Base-by-base conservation (phyloP, 352 stramenopile species). In the Phytophthora brassicae region DNA sequence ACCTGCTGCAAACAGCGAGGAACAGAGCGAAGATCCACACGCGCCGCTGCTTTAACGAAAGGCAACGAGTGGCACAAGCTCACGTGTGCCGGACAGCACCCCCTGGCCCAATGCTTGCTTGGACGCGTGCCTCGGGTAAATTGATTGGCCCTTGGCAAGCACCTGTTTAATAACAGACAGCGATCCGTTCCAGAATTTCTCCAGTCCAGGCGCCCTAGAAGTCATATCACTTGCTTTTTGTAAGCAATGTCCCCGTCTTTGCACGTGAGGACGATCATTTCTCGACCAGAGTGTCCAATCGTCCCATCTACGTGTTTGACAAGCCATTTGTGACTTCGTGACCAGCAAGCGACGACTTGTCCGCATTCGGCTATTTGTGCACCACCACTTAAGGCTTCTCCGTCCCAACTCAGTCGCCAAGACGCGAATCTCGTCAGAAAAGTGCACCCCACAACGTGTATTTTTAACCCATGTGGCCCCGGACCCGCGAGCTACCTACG, bases 401-500 rank as follows among this genome's bases (percentile, higher is more conserved):
- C 58, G 31, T 53, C 47, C 41, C 29, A 26, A 31, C 39, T 12
- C n/a, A n/a, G 26, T 11, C 8, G 16, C 19, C n/a, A n/a, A n/a
- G n/a, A n/a, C n/a, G 41, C 28, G 39, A 49, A 47, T 50, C 51
- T 42, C 51, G 23, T 16, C 38, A 39, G 50, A 57, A 45, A 48
- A 20, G 49, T 23, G 50, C 36, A 14, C 5, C 24, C 16, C 33
- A n/a, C 16, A 13, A 3, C 26, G 11, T 17, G 12, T 51, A 44
- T 65, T 64, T 56, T 46, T 33, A 26, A 12, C 50, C 20, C 24
- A 75, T 74, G 69, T 74, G 69, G 65, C 52, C 65, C 19, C 61
- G 69, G 12, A 73, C 60, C 23, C 61, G 56, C 41, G 69, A 77
- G 44, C 39, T 74, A 42, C 69, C 65, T 22, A 64, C 65, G 53